Evolutionary conservation across 2,329 filamentous ascomycete genomes (phyloP).

Genomic region (Fusarium circinatum): DNA sequence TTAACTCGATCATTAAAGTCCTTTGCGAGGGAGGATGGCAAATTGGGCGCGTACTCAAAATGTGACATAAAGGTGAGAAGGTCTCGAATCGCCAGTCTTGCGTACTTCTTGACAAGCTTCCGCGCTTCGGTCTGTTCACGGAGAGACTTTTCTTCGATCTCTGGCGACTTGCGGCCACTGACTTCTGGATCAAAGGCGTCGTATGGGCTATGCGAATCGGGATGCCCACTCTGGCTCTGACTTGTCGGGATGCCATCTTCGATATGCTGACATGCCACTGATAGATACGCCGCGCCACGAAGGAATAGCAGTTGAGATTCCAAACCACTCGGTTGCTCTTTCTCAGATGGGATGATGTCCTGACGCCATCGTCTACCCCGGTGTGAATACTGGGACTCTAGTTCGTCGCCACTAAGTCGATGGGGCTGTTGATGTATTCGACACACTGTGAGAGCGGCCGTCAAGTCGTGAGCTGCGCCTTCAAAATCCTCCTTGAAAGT

Average conservation of each 20-base stretch:
- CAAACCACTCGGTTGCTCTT: constrained; percentile 75
- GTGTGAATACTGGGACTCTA: constrained; percentile 56
- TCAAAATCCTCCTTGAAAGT: constrained; percentile 80
- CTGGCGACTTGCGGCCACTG: not conserved
- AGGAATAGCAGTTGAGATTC: constrained; percentile 82
- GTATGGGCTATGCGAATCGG: not conserved
- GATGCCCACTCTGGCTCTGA: constrained; percentile 1
- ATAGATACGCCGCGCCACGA: constrained; percentile 76
- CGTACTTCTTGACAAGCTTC: constrained; percentile 77
- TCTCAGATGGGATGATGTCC: constrained; percentile 53
- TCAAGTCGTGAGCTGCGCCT: constrained; percentile 76
- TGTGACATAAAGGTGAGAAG: constrained; percentile 77
- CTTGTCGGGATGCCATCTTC: constrained; percentile 59
- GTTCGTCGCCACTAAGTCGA: constrained; percentile 59
- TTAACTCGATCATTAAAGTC: constrained; percentile 68
- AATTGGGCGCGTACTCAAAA: constrained; percentile 81
- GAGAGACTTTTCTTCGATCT: constrained; percentile 15
- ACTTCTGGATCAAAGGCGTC: not conserved
- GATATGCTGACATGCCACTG: constrained; percentile 75
- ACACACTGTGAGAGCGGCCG: constrained; percentile 68
- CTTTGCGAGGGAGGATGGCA: constrained; percentile 68
- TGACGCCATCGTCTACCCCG: constrained; percentile 42
- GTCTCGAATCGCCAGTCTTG: constrained; percentile 80
- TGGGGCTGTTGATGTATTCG: constrained; percentile 66
- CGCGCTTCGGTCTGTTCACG: constrained; percentile 51